Evolutionary conservation across 495 filamentous ascomycete species (phyloP).

Genomic region (Penicillium egyptiacum): DNA sequence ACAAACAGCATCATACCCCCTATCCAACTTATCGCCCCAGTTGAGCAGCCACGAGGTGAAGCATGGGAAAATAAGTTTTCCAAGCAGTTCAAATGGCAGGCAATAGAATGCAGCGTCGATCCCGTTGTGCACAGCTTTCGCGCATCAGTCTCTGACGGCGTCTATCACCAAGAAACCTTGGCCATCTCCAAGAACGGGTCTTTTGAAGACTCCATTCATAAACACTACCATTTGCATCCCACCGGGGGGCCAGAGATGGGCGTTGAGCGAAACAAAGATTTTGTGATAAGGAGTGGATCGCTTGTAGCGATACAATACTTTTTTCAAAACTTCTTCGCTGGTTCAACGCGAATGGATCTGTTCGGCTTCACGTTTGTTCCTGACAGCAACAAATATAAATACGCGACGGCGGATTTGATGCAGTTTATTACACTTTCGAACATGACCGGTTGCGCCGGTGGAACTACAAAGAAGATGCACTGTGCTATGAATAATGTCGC

Average conservation of each 20-base stretch:
- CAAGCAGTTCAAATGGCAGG: neutral
- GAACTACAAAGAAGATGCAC: constrained; percentile 15
- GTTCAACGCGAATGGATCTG: neutral
- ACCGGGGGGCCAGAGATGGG: neutral
- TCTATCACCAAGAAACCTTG: constrained; percentile 11
- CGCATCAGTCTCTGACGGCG: constrained; percentile 4
- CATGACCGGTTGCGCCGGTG: neutral
- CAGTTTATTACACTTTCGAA: neutral
- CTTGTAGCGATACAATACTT: neutral
- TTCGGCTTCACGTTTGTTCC: neutral
- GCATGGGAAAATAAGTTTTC: too few relatives aligned
- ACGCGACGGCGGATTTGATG: neutral
- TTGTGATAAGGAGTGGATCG: neutral
- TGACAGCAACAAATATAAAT: neutral
- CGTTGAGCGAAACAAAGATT: neutral
- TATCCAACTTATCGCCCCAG: constrained; percentile 3
- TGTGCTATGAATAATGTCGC: constrained; percentile 21
- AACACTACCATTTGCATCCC: neutral
- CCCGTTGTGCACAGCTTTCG: constrained; percentile 17
- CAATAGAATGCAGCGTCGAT: constrained; percentile 18
- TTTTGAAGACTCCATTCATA: neutral
- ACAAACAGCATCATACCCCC: neutral
- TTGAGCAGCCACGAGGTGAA: neutral
- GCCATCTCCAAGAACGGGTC: constrained; percentile 9
- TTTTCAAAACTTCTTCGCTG: neutral